Base-by-base conservation (phyloP, 768 basidiomycete species). In the Leccinum boreale region DNA sequence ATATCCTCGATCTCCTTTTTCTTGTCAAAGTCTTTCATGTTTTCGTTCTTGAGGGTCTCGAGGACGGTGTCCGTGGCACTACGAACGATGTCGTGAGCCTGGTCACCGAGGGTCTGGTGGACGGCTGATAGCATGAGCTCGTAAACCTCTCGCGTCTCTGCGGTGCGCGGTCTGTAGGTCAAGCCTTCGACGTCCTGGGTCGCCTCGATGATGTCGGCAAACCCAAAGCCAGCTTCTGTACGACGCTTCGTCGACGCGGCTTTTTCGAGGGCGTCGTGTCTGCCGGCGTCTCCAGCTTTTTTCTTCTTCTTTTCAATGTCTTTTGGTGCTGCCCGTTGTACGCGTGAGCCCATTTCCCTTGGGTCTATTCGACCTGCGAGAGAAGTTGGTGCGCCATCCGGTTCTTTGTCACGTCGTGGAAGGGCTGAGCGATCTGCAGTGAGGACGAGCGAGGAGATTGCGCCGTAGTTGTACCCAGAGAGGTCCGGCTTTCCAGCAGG, bases 261-360 rank as follows among this genome's bases (percentile, higher is more conserved):
- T 62, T 81, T 81, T 73, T 91, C 86, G 26, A 81, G 70, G 8
- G 76, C 73, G 51, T 87, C 85, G 60, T 82, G 78, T 52, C 73
- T 77, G 1, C 69, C 69, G 0, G 71, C 57, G 52, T 86, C 86
- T 0, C 78, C 75, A 0, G 88, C 89, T 73, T 87, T 91, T 68
- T 91, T 93, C 81, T 93, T 93, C 81, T 93, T 94, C 84, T 94
- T 95, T 51, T 93, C 90, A 17, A 94, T 67, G 67, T 95, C 92
- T 70, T 93, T 92, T 14, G 94, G 92, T 0, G 82, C 85, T 63
- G 91, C 84, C 17, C 93, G 83, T 58, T 85, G 75, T 31, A 91
- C 93, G 21, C 94, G 85, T 19, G 94, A 93, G 24, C 96, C 96
- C 96, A 98, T 99, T 61, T 95, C 88, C 60, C 81, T 83, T 9